Base-by-base conservation (phyloP, 805 yeast species). In the Nakazawaea ernobii region DNA sequence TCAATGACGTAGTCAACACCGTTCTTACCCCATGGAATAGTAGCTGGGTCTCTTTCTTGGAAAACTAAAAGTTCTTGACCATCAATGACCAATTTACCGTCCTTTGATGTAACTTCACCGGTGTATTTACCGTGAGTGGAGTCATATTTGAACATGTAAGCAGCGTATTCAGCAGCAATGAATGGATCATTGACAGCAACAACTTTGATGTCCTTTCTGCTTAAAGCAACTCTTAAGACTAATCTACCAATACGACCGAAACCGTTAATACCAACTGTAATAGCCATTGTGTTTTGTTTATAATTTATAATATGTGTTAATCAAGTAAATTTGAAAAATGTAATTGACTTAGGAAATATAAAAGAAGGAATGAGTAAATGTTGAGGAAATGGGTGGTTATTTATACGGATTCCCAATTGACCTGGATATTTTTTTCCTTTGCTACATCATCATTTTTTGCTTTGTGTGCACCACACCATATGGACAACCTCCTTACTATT, bases 241-340 rank as follows among this genome's bases (percentile, higher is more conserved):
- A 87, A 79, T 74, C 96, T 87, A 58, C 96, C 96, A 65, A 87
- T 87, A 74, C 96, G 84, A 63, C 96, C 96, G 84, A 87, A 87
- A 62, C 96, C 96, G 82, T 87, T 87, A 69, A 87, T 88, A 74
- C 95, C 96, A 69, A 87, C 78, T 61, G 78, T 82, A 67, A 79
- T 75, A 69, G 78, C 77, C 79, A 75, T 75, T 66, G 51, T 60
- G 50, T 38, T 26, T 52, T 49, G 8, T 26, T 14, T 14, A 24
- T 28, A 11, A 41, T 28, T 32, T 13, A 24, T 11, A n/a, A 26
- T 14, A 35, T 43, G 26, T 17, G 14, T 36, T 20, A 36, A 15
- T 7, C 14, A n/a, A 36, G 9, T 35, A 36, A 36, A 10, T 13
- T 13, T 33, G 17, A 3, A 13, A 8, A 33, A 33, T 13, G 8